Evolutionary conservation across 768 basidiomycete genomes (phyloP).

Genomic region (Mycena crocata): DNA sequence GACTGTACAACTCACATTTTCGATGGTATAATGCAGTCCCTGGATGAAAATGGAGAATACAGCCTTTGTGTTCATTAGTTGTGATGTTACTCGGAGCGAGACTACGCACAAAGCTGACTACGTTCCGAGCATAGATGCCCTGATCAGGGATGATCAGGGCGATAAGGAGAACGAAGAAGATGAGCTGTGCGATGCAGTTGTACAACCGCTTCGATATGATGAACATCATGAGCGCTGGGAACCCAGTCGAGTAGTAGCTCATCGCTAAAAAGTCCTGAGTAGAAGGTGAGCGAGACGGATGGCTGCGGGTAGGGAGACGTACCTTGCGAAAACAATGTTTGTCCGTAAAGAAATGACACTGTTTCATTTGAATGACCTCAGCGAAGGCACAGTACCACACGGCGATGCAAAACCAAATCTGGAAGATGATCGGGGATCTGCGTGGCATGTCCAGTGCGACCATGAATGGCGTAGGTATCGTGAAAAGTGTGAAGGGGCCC

Average conservation of each 20-base stretch:
- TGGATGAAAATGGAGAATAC: conserved; percentile 39
- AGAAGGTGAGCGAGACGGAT: neutral
- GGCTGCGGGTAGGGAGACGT: neutral
- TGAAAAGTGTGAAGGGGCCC: conserved; percentile 29
- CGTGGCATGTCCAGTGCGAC: conserved; percentile 46
- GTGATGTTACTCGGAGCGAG: conserved; percentile 46
- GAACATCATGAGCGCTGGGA: conserved; percentile 41
- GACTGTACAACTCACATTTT: conserved; percentile 27
- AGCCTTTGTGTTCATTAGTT: conserved; percentile 21
- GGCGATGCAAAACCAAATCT: conserved; percentile 39
- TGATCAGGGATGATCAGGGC: conserved; percentile 37
- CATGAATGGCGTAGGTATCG: conserved; percentile 38
- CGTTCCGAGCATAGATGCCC: conserved; percentile 37
- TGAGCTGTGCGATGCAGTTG: conserved; percentile 34
- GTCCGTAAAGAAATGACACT: conserved; percentile 29
- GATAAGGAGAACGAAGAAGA: conserved; percentile 34
- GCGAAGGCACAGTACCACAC: conserved; percentile 36
- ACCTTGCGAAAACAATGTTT: conserved; percentile 29
- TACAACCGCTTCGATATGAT: conserved; percentile 37
- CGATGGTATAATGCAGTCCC: conserved; percentile 40
- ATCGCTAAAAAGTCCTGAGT: conserved; percentile 41
- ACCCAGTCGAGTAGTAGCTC: conserved; percentile 40
- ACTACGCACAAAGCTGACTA: conserved; percentile 42
- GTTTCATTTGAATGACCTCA: conserved; percentile 32
- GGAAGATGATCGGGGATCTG: conserved; percentile 38